Evolutionary conservation across 1,139 yeast genomes (phyloP).

Genomic region (Candida sojae): DNA sequence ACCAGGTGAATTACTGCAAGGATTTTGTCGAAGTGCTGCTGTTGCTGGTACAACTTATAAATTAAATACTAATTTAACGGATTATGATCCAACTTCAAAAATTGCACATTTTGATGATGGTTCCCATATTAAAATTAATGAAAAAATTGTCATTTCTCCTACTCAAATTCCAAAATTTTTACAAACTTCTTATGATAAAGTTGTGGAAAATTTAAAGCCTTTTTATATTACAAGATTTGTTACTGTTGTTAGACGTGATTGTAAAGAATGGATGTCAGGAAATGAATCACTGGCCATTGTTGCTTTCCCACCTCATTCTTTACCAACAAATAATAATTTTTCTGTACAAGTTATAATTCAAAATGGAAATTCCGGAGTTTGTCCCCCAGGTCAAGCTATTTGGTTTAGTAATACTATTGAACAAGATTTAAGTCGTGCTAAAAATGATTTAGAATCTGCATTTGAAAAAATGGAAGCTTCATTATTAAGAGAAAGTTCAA

Average conservation of each 20-base stretch:
- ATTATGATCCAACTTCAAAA: conserved; percentile 65
- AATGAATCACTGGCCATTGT: conserved; percentile 84
- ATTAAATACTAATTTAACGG: conserved; percentile 63
- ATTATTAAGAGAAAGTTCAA: conserved; percentile 70
- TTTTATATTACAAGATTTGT: conserved; percentile 69
- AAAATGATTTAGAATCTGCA: conserved; percentile 79
- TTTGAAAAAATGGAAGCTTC: conserved; percentile 76
- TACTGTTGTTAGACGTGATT: conserved; percentile 81
- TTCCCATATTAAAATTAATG: conserved; percentile 68
- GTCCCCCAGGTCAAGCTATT: conserved; percentile 84
- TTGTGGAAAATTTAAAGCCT: conserved; percentile 41
- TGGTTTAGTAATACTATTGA: conserved; percentile 89
- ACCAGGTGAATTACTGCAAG: conserved; percentile 95
- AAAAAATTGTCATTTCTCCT: conserved; percentile 72
- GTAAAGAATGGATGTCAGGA: conserved; percentile 82
- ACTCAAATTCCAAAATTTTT: conserved; percentile 63
- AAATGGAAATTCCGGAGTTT: conserved; percentile 88
- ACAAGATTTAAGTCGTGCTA: conserved; percentile 63
- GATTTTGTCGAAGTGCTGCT: conserved; percentile 96
- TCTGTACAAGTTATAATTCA: conserved; percentile 87
- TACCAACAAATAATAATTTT: conserved; percentile 62
- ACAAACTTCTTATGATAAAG: conserved; percentile 33
- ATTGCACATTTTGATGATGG: conserved; percentile 80
- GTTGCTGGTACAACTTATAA: conserved; percentile 97
- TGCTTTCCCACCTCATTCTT: conserved; percentile 89